phyloP scores from a whole-genome alignment of 2,329 filamentous ascomycete species.

The Xylariales sp. region DNA sequence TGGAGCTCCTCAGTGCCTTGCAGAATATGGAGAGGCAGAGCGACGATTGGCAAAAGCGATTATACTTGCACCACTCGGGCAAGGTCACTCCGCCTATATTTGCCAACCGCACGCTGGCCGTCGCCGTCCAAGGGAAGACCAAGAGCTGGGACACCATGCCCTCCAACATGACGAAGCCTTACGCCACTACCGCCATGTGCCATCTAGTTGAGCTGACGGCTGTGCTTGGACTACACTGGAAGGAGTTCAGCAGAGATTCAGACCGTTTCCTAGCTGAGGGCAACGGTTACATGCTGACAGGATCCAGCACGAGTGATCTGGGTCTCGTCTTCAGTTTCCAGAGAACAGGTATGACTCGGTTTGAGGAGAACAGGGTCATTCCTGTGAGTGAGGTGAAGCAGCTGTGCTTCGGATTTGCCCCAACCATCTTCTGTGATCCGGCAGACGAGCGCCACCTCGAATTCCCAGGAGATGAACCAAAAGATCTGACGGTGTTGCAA shows the following conservation, averaged over 20 bases:
- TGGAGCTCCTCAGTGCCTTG: conserved; percentile 23
- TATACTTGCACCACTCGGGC: neutral
- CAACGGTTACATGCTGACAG: conserved; percentile 48
- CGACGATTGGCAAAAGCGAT: conserved; percentile 16
- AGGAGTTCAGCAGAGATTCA: conserved; percentile 47
- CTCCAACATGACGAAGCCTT: conserved; percentile 23
- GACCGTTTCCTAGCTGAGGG: conserved; percentile 52
- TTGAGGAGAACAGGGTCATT: conserved; percentile 46
- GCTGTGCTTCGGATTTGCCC: conserved; percentile 50
- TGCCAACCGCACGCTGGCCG: conserved; percentile 10
- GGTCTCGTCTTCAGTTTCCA: conserved; percentile 53
- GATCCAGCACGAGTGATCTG: conserved; percentile 40
- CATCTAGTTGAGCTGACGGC: conserved; percentile 51
- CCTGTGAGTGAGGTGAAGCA: conserved; percentile 50
- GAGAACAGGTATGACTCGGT: conserved; percentile 42
- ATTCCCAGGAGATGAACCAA: neutral
- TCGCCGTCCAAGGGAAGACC: conserved; percentile 15
- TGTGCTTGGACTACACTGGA: conserved; percentile 54
- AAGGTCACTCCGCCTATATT: neutral
- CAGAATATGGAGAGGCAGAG: conserved; percentile 26
- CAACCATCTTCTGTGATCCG: conserved; percentile 47
- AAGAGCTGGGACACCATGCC: conserved; percentile 20
- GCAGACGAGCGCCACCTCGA: conserved; percentile 30
- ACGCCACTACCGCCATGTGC: conserved; percentile 47
- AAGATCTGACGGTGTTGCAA: conserved; percentile 33